Percentiles rank a stretch among this genome's conserved stretches.
These are phyloP conservation scores for Eucalyptus cloeziana DNA, from an alignment of 345 rosid genomes.

Conservation along the genomic window DNA sequence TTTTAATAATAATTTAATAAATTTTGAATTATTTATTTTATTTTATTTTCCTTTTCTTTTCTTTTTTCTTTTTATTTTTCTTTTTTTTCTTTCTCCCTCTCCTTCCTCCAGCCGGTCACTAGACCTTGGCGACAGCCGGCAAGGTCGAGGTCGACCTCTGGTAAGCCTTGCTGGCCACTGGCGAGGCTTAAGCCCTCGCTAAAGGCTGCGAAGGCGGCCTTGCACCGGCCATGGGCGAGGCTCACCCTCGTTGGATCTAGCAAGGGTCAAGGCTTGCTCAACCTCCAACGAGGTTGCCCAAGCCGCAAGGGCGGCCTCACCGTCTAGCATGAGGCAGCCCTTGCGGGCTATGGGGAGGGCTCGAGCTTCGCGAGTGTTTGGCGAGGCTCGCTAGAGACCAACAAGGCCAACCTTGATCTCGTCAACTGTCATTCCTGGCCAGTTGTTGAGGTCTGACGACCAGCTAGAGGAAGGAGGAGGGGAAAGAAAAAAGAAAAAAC, in stretches of 20 bases:
- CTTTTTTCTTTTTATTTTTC: accelerated
- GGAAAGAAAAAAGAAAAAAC: accelerated
- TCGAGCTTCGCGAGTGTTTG: accelerated
- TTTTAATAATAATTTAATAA: too few species aligned
- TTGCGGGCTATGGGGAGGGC: too few species aligned
- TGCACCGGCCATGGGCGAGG: accelerated
- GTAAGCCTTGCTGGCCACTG: accelerated
- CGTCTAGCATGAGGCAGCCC: accelerated
- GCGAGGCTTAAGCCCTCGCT: too few species aligned
- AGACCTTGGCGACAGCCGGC: accelerated
- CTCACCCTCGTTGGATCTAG: too few species aligned
- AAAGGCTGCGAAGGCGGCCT: accelerated
- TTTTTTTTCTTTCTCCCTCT: too few species aligned
- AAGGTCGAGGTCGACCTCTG: accelerated
- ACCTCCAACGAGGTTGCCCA: accelerated
- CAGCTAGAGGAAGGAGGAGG: too few species aligned
- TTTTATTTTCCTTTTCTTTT: accelerated
- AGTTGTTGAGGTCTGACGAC: accelerated
- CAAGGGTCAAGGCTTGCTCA: too few species aligned
- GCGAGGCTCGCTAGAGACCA: accelerated
- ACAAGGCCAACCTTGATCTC: too few species aligned
- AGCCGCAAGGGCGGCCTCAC: accelerated
- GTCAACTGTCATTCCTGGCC: accelerated
- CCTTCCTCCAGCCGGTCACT: accelerated
- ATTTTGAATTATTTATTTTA: too few species aligned